phyloP scores from a whole-genome alignment of 768 basidiomycete genomes.

The Tylopilus rubrobrunneus region DNA sequence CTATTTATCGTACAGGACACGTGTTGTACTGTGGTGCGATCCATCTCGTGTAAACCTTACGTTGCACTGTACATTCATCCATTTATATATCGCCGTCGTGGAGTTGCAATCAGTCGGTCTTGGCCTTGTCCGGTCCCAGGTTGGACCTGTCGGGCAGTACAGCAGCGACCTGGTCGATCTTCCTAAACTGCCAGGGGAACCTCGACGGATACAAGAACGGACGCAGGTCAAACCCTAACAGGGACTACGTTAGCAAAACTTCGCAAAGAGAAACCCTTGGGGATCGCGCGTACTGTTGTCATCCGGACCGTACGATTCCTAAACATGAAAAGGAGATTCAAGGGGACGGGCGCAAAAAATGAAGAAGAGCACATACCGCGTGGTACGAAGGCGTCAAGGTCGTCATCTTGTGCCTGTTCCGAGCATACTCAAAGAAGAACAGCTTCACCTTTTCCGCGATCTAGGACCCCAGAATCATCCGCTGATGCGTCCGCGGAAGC shows the following conservation, averaged over 20 bases:
- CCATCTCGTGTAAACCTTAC: background rate
- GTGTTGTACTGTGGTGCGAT: background rate
- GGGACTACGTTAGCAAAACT: constrained; percentile 1
- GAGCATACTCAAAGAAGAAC: constrained; percentile 95
- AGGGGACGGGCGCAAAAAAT: background rate
- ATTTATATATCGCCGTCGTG: background rate
- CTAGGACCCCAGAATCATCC: constrained; percentile 24
- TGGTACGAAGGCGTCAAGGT: constrained; percentile 41
- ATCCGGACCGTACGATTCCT: constrained; percentile 97
- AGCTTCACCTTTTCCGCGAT: constrained; percentile 96
- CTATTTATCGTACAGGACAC: constrained; percentile 2
- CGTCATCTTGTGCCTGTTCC: constrained; percentile 64
- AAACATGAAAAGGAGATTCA: background rate
- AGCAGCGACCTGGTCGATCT: constrained; percentile 86
- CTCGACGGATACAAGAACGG: constrained; percentile 95
- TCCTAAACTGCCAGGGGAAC: constrained; percentile 96
- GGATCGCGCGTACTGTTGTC: constrained; percentile 65
- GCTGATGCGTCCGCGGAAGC: too few relatives aligned
- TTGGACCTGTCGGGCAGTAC: constrained; percentile 67
- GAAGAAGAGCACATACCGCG: constrained; percentile 55
- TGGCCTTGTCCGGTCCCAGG: constrained; percentile 38
- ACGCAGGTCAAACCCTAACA: constrained; percentile 84
- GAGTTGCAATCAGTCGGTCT: constrained; percentile 38
- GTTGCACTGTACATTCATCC: background rate
- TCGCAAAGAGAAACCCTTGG: too few relatives aligned